Percentiles rank a stretch among this genome's conserved stretches.
phyloP scores from a whole-genome alignment of 2,329 filamentous ascomycete genomes.

The Phaeomoniella chlamydospora region DNA sequence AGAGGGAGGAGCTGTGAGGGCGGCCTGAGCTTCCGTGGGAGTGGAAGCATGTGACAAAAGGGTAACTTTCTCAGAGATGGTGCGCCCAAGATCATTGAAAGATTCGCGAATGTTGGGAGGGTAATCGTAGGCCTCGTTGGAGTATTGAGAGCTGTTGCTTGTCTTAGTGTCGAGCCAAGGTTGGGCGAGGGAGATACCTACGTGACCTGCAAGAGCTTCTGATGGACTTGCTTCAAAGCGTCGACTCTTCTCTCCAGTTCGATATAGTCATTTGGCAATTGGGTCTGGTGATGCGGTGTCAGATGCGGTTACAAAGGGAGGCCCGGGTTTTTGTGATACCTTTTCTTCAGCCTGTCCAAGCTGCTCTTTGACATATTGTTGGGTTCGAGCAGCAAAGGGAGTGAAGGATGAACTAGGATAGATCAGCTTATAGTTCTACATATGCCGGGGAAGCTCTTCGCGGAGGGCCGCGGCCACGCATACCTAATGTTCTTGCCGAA shows the following conservation, averaged over 20 bases:
- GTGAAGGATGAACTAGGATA: constrained; percentile 64
- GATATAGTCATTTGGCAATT: constrained; percentile 93
- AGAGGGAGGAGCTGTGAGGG: constrained; percentile 73
- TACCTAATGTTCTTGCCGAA: constrained; percentile 60
- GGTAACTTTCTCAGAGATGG: constrained; percentile 85
- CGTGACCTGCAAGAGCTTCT: constrained; percentile 95
- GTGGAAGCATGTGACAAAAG: constrained; percentile 77
- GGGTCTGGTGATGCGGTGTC: constrained; percentile 45
- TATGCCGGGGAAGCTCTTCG: constrained; percentile 3
- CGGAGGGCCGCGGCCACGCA: constrained; percentile 4
- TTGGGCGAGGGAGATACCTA: constrained; percentile 34
- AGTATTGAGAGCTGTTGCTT: constrained; percentile 74
- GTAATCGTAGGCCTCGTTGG: constrained; percentile 80
- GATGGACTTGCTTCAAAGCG: constrained; percentile 90
- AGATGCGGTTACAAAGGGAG: not conserved
- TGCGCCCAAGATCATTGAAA: constrained; percentile 89
- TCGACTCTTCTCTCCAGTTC: constrained; percentile 98
- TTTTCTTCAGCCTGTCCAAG: constrained; percentile 90
- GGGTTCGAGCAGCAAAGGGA: constrained; percentile 83
- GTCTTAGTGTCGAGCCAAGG: not conserved
- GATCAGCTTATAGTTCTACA: constrained; percentile 5
- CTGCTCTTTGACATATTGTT: constrained; percentile 97
- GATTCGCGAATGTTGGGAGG: constrained; percentile 96
- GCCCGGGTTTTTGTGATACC: constrained; percentile 29
- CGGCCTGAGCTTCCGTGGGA: constrained; percentile 85